phyloP scores from a whole-genome alignment of 495 filamentous ascomycete genomes.

The Lepraria neglecta region DNA sequence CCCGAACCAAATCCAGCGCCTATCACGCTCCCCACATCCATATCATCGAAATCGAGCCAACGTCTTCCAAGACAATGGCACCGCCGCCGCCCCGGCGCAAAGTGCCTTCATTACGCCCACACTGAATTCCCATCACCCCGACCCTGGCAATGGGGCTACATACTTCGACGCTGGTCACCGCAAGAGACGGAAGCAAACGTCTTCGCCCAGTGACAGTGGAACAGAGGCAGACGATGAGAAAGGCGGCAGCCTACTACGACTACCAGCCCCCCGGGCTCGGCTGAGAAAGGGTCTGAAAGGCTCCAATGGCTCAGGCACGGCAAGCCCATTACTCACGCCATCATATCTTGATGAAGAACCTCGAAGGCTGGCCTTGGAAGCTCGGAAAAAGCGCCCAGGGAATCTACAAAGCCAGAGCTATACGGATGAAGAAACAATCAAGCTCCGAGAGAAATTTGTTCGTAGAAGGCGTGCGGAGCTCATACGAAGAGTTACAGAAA shows the following conservation, averaged over 20 bases:
- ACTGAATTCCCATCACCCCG: constrained; percentile 2
- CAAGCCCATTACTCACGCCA: constrained; percentile 56
- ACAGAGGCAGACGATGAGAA: constrained; percentile 89
- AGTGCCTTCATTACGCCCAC: constrained; percentile 2
- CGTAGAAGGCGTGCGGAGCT: constrained; percentile 40
- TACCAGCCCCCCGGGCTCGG: constrained; percentile 66
- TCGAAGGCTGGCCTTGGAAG: constrained; percentile 24
- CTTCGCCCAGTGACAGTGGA: constrained; percentile 72
- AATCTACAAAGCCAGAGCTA: constrained; percentile 17
- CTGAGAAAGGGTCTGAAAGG: constrained; percentile 64
- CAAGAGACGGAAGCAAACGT: constrained; percentile 39
- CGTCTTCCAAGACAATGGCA: constrained; percentile 16
- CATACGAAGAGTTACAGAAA: constrained; percentile 42
- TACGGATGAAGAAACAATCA: constrained; percentile 22
- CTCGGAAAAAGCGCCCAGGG: constrained; percentile 15
- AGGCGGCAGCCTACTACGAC: constrained; percentile 61
- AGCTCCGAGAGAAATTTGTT: constrained; percentile 32
- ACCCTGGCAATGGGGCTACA: constrained; percentile 18
- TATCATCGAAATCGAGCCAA: constrained; percentile 48
- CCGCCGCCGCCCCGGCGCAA: not conserved
- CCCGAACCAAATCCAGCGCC: constrained; percentile 8
- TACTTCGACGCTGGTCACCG: constrained; percentile 27
- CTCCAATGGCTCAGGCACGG: constrained; percentile 26
- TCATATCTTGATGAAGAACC: constrained; percentile 51
- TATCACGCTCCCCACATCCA: constrained; percentile 69